A percentile compares a stretch with the other conserved stretches of the same genome.
Evolutionary conservation across 257 asterid species (phyloP).

Genomic region (Solanum peruvianum): DNA sequence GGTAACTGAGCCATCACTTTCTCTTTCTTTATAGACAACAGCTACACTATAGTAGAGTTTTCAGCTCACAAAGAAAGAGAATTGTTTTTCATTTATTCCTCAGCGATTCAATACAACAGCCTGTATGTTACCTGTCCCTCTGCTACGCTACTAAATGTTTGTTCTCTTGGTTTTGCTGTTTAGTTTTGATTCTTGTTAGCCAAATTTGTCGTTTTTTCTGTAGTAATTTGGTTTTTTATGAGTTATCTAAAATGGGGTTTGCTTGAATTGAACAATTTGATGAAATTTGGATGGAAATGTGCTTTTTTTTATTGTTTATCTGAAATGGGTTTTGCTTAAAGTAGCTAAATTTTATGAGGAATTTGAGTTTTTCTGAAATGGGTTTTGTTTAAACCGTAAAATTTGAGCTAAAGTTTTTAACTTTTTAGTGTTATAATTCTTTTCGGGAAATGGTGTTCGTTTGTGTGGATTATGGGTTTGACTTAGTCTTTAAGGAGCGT

Average conservation of each 20-base stretch:
- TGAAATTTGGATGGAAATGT: neutral
- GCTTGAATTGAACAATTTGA: neutral
- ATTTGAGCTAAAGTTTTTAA: neutral
- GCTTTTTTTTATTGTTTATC: neutral
- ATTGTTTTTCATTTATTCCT: neutral
- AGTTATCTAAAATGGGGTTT: neutral
- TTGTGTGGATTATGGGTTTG: neutral
- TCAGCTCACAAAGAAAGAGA: neutral
- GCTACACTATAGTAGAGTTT: neutral
- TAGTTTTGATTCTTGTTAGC: neutral
- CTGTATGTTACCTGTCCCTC: conserved; percentile 3
- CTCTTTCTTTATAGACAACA: neutral
- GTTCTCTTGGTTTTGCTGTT: neutral
- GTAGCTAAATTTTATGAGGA: neutral
- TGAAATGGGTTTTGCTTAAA: neutral
- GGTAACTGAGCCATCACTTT: conserved; percentile 4
- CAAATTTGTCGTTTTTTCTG: neutral
- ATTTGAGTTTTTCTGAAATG: neutral
- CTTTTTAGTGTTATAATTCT: neutral
- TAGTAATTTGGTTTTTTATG: neutral
- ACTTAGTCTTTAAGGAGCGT: neutral
- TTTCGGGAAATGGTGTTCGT: neutral
- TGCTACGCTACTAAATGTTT: neutral
- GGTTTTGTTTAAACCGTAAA: neutral
- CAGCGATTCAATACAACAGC: neutral